Base-by-base conservation (phyloP, 2,329 filamentous ascomycete genomes). In the Chaetomiaceae sp. region DNA sequence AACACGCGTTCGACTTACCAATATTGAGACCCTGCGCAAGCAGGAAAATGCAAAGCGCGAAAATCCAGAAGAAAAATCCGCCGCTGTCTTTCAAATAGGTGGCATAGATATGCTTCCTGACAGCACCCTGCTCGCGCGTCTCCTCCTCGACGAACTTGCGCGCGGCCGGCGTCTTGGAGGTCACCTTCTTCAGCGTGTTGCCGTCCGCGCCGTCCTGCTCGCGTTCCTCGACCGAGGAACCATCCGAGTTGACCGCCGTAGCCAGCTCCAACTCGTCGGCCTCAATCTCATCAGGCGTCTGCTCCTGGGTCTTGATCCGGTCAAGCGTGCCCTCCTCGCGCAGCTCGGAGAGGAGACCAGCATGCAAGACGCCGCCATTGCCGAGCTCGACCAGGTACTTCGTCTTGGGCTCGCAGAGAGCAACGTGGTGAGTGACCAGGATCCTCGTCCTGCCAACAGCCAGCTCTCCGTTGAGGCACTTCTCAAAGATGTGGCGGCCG, bases 61-160 rank as follows among this genome's bases (percentile, higher is more conserved):
- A 58, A 0, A 66, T 59, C 86, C 86, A 89, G 61, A 82, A 82
- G 14, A 72, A 64, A 59, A 75, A 73, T 9, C 85, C 83, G 15
- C 87, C 88, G 57, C 81, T 87, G 22, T 83, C 81, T 9, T 74
- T 75, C 14, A 91, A 68, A 63, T 91, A 94, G 0, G 77, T 75
- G 12, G 73, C 64, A 58, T 91, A 92, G n/a, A 91, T 78, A 6
- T 75, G 74, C 20, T 75, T 74, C 61, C 85, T 85, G 29, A 92
- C 82, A 5, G 83, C 79, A 1, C 89, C 89, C 49, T 79, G 79
- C 64, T 89, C 86, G 53, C 84, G 79, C n/a, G 72, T 74, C 67
- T 94, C 89, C 3, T 90, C 87, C 64, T 90, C 84, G 23, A 88
- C 81, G 59, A 91, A 92, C 66, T 89, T 87, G 59, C 83, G 83